Evolutionary conservation across 768 basidiomycete species (phyloP).

Genomic region (Kwoniella bestiolae): DNA sequence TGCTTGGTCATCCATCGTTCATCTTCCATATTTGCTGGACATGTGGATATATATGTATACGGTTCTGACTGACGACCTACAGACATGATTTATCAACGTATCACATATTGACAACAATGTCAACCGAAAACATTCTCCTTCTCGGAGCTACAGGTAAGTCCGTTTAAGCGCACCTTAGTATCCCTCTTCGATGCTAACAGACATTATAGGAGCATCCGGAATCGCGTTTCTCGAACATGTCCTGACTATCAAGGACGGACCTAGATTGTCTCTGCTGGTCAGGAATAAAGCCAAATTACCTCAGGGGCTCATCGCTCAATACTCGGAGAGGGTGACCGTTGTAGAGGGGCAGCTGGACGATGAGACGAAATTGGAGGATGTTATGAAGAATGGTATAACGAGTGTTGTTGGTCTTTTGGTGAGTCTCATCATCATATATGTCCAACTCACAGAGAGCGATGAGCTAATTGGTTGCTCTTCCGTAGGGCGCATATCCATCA

Average conservation of each 20-base stretch:
- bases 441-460: too few relatives aligned
- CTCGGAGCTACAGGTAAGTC: conserved; percentile 2
- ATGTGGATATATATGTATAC: too few relatives aligned
- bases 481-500: conserved; percentile 16
- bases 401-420: conserved; percentile 18
- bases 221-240: conserved; percentile 11
- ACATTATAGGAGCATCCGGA: conserved; percentile 16
- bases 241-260: neutral
- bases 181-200: neutral
- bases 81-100: too few relatives aligned
- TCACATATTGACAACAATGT: neutral
- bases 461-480: too few relatives aligned
- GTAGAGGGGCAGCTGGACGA: conserved; percentile 15
- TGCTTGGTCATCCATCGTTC: too few relatives aligned
- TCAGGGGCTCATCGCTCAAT: conserved; percentile 9
- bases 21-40: too few relatives aligned
- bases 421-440: too few relatives aligned
- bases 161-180: neutral
- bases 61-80: too few relatives aligned
- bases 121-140: neutral
- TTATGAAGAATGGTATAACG: conserved; percentile 8
- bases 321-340: neutral
- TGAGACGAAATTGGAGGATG: conserved; percentile 12
- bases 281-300: conserved; percentile 11
- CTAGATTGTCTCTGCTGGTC: conserved; percentile 5